Base-by-base conservation (phyloP, 208 protist genomes). In the Leishmania mexicana region DNA sequence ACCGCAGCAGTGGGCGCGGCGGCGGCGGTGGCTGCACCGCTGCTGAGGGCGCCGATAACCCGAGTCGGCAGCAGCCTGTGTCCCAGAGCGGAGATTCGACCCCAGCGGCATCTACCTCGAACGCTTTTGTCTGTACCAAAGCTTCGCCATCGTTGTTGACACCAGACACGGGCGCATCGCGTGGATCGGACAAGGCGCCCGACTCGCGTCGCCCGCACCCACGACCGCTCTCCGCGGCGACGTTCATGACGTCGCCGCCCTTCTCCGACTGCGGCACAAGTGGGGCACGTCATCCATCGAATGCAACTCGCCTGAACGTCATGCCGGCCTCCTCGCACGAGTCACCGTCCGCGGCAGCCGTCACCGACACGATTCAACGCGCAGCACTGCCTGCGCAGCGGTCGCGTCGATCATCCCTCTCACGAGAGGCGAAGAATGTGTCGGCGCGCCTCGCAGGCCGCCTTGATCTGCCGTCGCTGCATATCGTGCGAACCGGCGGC, bases 351-450 rank as follows among this genome's bases (percentile, higher is more conserved):
- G 40, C 38, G 40, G 38, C 42, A 65, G 31, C 75, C 57, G 75
- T 62, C 57, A 5, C 58, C 10, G 51, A 42, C 53, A 57, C 24
- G 7, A 31, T 35, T 49, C 53, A 64, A 21, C 60, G 40, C 3
- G 19, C 31, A 11, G 47, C 75, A 19, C 7, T 62, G 24, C 45
- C 54, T 38, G 31, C n/a, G 6, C 47, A 65, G 58, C 70, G 81
- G 13, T 64, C 54, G 17, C 68, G 76, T 35, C 76, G 76, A 28
- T 49, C 45, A 8, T 80, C 76, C 13, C 58, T 85, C 31, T 81
- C 70, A 13, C 42, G 71, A 24, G 81, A 78, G 28, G 81, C 81
- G 10, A 73, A 75, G 47, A 74, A 85, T 78, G 68, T 78, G 31
- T 35, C 81, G 53, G 35, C 71, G 31, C 81, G 71, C 19, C 70